Base-by-base conservation (phyloP, 2,329 filamentous ascomycete species). In the Cladosporium austrohemisphaericum region DNA sequence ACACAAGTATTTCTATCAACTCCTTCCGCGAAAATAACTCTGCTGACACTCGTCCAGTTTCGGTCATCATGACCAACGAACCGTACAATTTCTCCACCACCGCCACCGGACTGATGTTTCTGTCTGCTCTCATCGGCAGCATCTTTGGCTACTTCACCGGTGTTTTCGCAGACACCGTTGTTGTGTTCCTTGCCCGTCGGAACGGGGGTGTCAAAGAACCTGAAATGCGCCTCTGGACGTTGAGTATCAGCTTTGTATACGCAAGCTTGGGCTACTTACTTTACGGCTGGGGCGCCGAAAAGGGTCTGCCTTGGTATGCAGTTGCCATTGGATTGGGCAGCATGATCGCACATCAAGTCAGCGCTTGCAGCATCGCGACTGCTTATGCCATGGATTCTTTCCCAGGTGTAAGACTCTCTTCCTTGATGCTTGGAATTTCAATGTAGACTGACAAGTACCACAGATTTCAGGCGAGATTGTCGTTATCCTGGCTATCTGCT, bases 91-190 rank as follows among this genome's bases (percentile, higher is more conserved):
- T 64, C 62, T 64, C 58, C 26, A 60, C 64, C 1, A 65, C 65
- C 0, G 60, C 64, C 2, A 63, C 65, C 0, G 67, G 54, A 3
- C 49, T 60, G 1, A 50, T 59, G 16, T 58, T 55, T 33, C 53
- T 58, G 22, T 55, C 58, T 18, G 57, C 58, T 5, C 53, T 60
- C 10, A 41, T 58, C 20, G 56, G 57, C 20, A 57, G 52, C 38
- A 20, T 56, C 22, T 31, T 58, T 16, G 58, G 58, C 19, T 57
- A 53, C 51, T 16, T 36, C 22, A 53, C 70, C 0, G 74, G 73
- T 1, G 71, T 71, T 1, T 55, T 74, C 36, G 73, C 71, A 52
- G 73, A 73, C 57, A 69, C 64, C 58, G 57, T 72, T 31, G 49
- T 53, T 35, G 13, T 74, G 26, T 51, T 52, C 19, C 37, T 58